phyloP scores from a whole-genome alignment of 495 filamentous ascomycete species.

The Lasiosphaeria hispida region DNA sequence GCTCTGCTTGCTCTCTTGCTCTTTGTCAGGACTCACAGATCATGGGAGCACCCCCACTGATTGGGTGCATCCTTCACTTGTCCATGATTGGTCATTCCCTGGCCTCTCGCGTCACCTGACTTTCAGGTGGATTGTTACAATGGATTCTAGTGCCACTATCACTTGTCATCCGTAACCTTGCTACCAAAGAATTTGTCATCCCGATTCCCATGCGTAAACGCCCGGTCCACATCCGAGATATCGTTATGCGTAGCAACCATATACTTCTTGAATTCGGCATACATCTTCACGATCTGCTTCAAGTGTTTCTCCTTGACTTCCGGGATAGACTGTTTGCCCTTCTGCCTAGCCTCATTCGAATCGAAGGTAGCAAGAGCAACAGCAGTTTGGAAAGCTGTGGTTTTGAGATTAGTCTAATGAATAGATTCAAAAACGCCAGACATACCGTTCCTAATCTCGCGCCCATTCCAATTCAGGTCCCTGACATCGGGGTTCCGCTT shows the following conservation, averaged over 20 bases:
- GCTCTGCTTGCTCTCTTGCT: no score
- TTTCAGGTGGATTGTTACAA: no score
- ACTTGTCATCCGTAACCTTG: no score
- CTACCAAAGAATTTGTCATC: no score
- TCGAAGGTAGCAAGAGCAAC: slow-evolving; percentile 33
- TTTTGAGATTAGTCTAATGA: neutral
- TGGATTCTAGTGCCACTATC: no score
- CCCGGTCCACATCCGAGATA: no score
- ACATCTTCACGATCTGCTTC: slow-evolving; percentile 15
- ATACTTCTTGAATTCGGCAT: slow-evolving; percentile 24
- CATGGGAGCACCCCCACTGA: no score
- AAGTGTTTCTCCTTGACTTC: slow-evolving; percentile 18
- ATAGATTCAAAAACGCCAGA: neutral
- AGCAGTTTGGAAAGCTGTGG: slow-evolving; percentile 45
- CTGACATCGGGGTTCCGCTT: neutral
- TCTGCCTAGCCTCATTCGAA: slow-evolving; percentile 9
- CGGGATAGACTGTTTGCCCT: slow-evolving; percentile 1
- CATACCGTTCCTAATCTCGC: slow-evolving; percentile 41
- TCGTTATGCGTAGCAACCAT: slow-evolving; percentile 20
- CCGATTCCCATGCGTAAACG: no score
- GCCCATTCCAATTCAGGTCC: slow-evolving; percentile 38
- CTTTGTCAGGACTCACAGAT: no score
- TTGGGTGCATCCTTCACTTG: no score
- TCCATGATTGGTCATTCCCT: no score
- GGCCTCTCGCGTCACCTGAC: no score